Base-by-base conservation (phyloP, 2,329 filamentous ascomycete genomes). In the Xylariales sp. region DNA sequence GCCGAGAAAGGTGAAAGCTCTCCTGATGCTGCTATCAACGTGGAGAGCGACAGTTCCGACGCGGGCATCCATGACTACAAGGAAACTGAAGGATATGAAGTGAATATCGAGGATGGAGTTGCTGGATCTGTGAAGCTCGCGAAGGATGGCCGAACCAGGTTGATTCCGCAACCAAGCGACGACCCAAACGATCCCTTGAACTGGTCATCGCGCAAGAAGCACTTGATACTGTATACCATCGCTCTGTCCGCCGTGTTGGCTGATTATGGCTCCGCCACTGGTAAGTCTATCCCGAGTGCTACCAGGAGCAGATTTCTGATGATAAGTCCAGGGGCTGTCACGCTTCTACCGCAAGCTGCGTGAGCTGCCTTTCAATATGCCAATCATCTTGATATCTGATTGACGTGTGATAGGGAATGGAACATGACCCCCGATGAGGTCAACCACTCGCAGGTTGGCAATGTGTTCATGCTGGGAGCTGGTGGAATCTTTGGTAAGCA, bases 141-240 rank as follows among this genome's bases (percentile, higher is more conserved):
- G n/a, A 45, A 48, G n/a, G 64, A 68, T 43, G 63, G 63, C 12
- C 62, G 55, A 31, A 70, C 68, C 3, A 66, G 75, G 12, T 62
- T 78, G 35, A 73, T 76, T 16, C 75, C 74, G 2, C 73, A 78
- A 52, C 74, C 74, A 0, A 71, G 66, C 40, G 66, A 66, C 27
- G 67, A 74, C 38, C 64, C 68, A 1, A 58, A 70, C 31, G 74
- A 78, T 46, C 74, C 74, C 0, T 55, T 78, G 29, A 78, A 78
- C 51, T 79, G 74, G 75, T 60, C 56, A 20, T 59, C 62, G 41
- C 43, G 53, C 38, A 70, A 67, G 60, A 80, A 79, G 51, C 66
- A 71, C 43, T 29, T 66, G 12, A 65, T 73, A 21, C 57, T 78
- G 1, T 58, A 68, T n/a, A 62, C 73, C n/a, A 58, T 77, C 3